Base-by-base conservation (phyloP, 768 basidiomycete species). In the Leccinum longicurvipes region DNA sequence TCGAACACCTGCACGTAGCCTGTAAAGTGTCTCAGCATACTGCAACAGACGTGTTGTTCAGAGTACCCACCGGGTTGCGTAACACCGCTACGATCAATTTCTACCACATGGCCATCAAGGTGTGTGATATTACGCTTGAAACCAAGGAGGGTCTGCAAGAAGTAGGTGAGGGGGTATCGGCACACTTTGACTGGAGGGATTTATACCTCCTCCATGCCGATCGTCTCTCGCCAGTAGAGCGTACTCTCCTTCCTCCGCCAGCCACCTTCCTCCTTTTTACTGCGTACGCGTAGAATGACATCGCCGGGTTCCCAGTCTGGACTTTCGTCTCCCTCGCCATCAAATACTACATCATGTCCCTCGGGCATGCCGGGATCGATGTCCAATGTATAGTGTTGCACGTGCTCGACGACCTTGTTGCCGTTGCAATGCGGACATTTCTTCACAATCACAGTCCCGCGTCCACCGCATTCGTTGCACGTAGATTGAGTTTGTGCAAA, bases 281-380 rank as follows among this genome's bases (percentile, higher is more conserved):
- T 94, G 61, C 88, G 77, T 15, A 98, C 86, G 50, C 93, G 78
- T 47, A 98, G 77, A 34, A 98, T 78, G 48, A 99, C 83, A 73
- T 99, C 95, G 8, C 97, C 97, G 6, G 97, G 77, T 65, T 96
- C 94, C 90, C 90, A 97, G 62, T 98, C 97, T 3, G 93, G 92
- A 54, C 79, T 89, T 74, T 99, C 95, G 68, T 98, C 97, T 45
- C 91, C 90, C 69, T 98, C 95, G n/a, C 93, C 93, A 63, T 97
- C 92, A 57, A 94, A 98, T 1, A 95, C 80, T 34, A 95, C 82
- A 70, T 99, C 92, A 65, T 91, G 86, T 1, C 91, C 93, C 66
- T 99, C 97, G 0, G 95, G 91, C 77, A 91, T 89, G 17, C 97
- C 97, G 5, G 84, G 82, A 12, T 84, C 79, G 47, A 98, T 82